These are phyloP conservation scores for Cryphonectria nitschkei DNA, from an alignment of 2,329 filamentous ascomycete genomes.

Conservation along the genomic window DNA sequence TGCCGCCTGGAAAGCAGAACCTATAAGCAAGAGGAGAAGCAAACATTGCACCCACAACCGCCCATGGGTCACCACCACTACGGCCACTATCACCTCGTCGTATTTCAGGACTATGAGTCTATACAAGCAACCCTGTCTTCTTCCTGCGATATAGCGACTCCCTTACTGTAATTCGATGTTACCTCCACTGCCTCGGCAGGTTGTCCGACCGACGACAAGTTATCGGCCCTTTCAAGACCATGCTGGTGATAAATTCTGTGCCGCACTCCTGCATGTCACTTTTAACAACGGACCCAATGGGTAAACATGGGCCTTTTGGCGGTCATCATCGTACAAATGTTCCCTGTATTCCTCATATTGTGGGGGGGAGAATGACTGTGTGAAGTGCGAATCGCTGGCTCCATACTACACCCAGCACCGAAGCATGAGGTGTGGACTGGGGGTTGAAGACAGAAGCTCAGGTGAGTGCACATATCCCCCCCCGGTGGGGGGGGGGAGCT, in stretches of 20 bases:
- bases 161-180: not conserved
- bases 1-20: constrained; percentile 54
- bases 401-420: too few relatives aligned
- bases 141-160: not conserved
- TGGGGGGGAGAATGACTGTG: not conserved
- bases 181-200: not conserved
- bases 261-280: not conserved
- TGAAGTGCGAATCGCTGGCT: not conserved
- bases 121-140: not conserved
- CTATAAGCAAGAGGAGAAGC: constrained; percentile 27
- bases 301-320: not conserved
- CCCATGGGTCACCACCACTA: not conserved
- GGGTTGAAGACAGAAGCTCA: too few relatives aligned
- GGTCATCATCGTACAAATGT: not conserved
- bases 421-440: not conserved
- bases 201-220: not conserved
- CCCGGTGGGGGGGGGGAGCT: too few relatives aligned
- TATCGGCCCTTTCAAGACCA: not conserved
- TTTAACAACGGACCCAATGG: not conserved
- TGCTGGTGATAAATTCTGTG: not conserved
- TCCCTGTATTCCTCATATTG: not conserved
- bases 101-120: not conserved
- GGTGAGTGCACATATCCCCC: too few relatives aligned
- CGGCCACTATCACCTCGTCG: not conserved
- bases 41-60: not conserved